These are phyloP conservation scores for Boletus speciosus DNA, from an alignment of 768 basidiomycete genomes.

Conservation along the genomic window DNA sequence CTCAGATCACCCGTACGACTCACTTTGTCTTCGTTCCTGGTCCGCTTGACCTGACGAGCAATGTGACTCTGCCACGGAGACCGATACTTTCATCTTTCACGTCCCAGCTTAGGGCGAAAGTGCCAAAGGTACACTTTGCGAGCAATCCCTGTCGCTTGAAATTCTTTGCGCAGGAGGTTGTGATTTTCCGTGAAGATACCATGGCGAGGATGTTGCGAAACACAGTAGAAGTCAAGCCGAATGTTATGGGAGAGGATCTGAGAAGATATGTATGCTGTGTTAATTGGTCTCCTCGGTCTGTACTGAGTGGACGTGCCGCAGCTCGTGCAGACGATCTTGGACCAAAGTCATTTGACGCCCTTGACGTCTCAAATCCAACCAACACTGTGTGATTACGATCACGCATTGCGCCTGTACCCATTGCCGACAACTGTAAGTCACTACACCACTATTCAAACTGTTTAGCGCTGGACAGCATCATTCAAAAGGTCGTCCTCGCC, in stretches of 20 bases:
- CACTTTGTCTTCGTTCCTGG: slow-evolving; percentile 96
- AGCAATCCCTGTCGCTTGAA: slow-evolving; percentile 93
- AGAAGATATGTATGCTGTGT: slow-evolving; percentile 76
- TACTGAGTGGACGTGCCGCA: slow-evolving; percentile 29
- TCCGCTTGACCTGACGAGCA: slow-evolving; percentile 83
- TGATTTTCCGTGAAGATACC: slow-evolving; percentile 86
- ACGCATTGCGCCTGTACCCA: slow-evolving; percentile 88
- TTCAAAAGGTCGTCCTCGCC: slow-evolving; percentile 76
- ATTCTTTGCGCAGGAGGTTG: slow-evolving; percentile 94
- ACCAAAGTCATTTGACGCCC: slow-evolving; percentile 93
- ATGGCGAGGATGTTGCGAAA: slow-evolving; percentile 95
- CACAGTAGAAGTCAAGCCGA: slow-evolving; percentile 82
- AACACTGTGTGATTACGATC: slow-evolving; percentile 85
- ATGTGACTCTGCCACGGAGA: slow-evolving; percentile 76
- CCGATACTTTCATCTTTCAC: slow-evolving; percentile 76
- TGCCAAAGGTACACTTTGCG: slow-evolving; percentile 80
- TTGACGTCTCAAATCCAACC: slow-evolving; percentile 83
- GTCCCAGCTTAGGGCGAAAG: slow-evolving; percentile 59
- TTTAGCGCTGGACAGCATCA: slow-evolving; percentile 3
- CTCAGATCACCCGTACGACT: slow-evolving; percentile 68
- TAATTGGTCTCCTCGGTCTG: background rate
- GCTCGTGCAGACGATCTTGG: slow-evolving; percentile 95
- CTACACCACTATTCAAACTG: background rate
- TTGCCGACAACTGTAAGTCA: slow-evolving; percentile 81
- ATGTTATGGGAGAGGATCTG: slow-evolving; percentile 72